These are phyloP conservation scores for Alternaria sp. DNA, from an alignment of 2,329 filamentous ascomycete genomes.

Conservation along the genomic window DNA sequence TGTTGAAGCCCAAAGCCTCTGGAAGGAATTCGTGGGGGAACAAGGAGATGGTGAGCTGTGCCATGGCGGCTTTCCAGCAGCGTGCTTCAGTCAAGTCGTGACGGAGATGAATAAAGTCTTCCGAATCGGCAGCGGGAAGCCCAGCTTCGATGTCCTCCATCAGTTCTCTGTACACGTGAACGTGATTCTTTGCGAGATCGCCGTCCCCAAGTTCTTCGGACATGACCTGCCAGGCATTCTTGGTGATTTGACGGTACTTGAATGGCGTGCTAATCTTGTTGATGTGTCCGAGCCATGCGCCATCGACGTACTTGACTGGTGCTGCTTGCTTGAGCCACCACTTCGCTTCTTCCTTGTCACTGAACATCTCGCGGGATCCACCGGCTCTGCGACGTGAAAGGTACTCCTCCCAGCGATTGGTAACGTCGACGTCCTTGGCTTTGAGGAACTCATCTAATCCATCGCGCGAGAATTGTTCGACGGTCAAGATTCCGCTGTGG, in stretches of 20 bases:
- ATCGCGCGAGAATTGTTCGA: constrained; percentile 40
- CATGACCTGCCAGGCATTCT: constrained; percentile 57
- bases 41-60: constrained; percentile 56
- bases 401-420: constrained; percentile 45
- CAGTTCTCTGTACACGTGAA: constrained; percentile 45
- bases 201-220: constrained; percentile 61
- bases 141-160: constrained; percentile 38
- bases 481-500: constrained; percentile 37
- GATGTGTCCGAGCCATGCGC: constrained; percentile 57
- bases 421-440: constrained; percentile 39
- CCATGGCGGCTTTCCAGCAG: constrained; percentile 54
- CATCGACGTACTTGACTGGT: constrained; percentile 57
- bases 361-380: constrained; percentile 46
- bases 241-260: constrained; percentile 47
- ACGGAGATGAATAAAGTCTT: constrained; percentile 37
- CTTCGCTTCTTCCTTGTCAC: constrained; percentile 45
- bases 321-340: constrained; percentile 52
- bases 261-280: constrained; percentile 56
- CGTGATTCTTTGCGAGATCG: constrained; percentile 56
- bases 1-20: constrained; percentile 60
- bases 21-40: constrained; percentile 59
- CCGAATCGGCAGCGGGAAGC: constrained; percentile 41
- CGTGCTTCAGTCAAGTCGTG: constrained; percentile 34
- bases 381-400: constrained; percentile 44
- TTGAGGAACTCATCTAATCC: constrained; percentile 38